Conservation (phyloP, 2,329 filamentous ascomycete species). For the Fusarium foetens region DNA sequence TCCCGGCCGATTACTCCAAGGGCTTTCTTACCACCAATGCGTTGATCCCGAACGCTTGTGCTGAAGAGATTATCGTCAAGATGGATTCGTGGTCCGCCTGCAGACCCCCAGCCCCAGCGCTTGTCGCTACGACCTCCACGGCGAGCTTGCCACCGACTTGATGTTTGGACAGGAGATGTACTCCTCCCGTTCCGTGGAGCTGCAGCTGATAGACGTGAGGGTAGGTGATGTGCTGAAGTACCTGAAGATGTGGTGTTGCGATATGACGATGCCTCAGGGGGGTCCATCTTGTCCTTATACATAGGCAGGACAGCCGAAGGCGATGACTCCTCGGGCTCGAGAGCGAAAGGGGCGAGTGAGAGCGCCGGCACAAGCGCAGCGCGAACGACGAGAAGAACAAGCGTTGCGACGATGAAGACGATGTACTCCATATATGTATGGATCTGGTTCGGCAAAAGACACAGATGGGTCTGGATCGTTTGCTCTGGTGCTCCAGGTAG, state of each 20-base stretch:
- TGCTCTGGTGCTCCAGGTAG: conserved; percentile 54
- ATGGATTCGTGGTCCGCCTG: conserved; percentile 62
- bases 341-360: conserved; percentile 63
- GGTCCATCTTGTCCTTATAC: conserved; percentile 65
- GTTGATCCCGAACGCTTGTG: conserved; percentile 45
- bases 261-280: conserved; percentile 43
- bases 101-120: conserved; percentile 58
- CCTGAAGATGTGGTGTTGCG: conserved; percentile 38
- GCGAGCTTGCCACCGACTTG: conserved; percentile 43
- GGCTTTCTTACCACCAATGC: conserved; percentile 46
- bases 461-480: conserved; percentile 89
- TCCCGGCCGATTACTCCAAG: conserved; percentile 66
- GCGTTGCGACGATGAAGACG: conserved; percentile 65
- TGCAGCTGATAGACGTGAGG: conserved; percentile 38
- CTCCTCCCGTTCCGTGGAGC: conserved; percentile 36
- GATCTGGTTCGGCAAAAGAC: conserved; percentile 88
- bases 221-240: conserved; percentile 39
- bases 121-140: conserved; percentile 41
- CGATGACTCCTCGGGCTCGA: conserved; percentile 53
- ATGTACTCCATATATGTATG: conserved; percentile 84
- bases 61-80: conserved; percentile 62
- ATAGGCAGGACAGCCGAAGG: conserved; percentile 51
- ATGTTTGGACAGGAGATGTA: conserved; percentile 31
- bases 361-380: conserved; percentile 68
- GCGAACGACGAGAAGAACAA: conserved; percentile 62